Base-by-base conservation (phyloP, 768 basidiomycete species). In the Tephrocybe sp. region DNA sequence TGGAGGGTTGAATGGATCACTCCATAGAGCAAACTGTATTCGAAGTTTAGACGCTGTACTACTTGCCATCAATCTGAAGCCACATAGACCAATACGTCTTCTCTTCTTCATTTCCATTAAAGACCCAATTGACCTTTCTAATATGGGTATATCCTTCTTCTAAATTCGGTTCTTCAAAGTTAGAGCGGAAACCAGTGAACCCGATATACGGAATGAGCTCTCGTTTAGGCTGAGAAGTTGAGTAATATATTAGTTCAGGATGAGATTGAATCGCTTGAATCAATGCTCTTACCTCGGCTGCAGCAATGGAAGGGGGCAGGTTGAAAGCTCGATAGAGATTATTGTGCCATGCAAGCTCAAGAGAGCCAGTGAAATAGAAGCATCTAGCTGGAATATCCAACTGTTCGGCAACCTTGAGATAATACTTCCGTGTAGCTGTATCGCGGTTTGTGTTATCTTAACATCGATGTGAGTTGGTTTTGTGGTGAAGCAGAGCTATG, bases 401-500 rank as follows among this genome's bases (percentile, higher is more conserved):
- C 47, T 76, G 77, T 62, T 72, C 78, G 17, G 89, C 88, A 11
- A 92, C 52, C 45, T 83, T 77, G 13, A 94, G 56, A 62, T 95
- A 98, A 40, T 73, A 66, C 53, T 81, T 80, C 43, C 95, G 78
- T 22, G 89, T 94, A 19, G 66, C 61, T 6, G 59, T 60, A 59
- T 93, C 80, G 10, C 92, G 82, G 65, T 96, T 96, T n/a, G 95
- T 97, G 64, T 96, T 97, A 64, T 98, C 94, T 93, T 31, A 30
- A 16, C 33, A 11, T 22, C 19, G 16, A 9, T 16, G n/a, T 36
- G 45, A 26, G 14, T 48, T 40, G 34, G 35, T 20, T 9, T 19
- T 17, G 2, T n/a, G 16, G 9, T 7, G 16, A 22, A 23, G 9
- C 14, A 35, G n/a, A 33, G 6, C 17, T 19, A 14, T 17, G 32